These are phyloP conservation scores for Neurospora sp. DNA, from an alignment of 2,329 filamentous ascomycete genomes.

Conservation along the genomic window DNA sequence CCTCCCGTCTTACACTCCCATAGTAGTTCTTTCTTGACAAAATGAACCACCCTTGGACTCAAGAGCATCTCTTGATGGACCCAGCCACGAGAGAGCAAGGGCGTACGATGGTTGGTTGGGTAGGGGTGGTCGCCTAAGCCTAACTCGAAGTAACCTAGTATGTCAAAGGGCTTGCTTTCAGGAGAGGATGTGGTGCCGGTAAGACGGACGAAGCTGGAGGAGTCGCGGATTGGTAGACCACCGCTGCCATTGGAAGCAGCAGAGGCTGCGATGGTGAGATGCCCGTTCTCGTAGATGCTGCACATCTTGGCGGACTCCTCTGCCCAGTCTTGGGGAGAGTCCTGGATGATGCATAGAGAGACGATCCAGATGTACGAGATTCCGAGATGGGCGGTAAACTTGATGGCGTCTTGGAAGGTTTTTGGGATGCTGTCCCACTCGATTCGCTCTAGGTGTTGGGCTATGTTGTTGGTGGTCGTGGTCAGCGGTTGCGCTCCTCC, in stretches of 20 bases:
- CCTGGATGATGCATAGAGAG: constrained; percentile 1
- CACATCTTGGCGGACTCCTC: constrained; percentile 4
- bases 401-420: constrained; percentile 1
- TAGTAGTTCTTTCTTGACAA: neutral
- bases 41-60: constrained; percentile 1
- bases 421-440: neutral
- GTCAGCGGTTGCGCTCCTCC: neutral
- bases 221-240: neutral
- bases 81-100: neutral
- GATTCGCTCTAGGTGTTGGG: neutral
- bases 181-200: neutral
- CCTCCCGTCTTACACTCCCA: constrained; percentile 1
- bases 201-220: neutral
- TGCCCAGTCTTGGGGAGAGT: neutral
- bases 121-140: neutral
- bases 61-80: constrained; percentile 1
- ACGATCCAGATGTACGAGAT: constrained; percentile 1
- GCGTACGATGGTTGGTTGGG: neutral
- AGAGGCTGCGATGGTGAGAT: neutral
- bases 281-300: neutral
- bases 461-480: neutral
- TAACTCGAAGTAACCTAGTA: neutral
- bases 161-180: neutral
- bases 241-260: neutral
- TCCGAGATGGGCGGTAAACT: neutral